Conservation (phyloP, 2,329 filamentous ascomycete species). For the Ophiostoma quercus region DNA sequence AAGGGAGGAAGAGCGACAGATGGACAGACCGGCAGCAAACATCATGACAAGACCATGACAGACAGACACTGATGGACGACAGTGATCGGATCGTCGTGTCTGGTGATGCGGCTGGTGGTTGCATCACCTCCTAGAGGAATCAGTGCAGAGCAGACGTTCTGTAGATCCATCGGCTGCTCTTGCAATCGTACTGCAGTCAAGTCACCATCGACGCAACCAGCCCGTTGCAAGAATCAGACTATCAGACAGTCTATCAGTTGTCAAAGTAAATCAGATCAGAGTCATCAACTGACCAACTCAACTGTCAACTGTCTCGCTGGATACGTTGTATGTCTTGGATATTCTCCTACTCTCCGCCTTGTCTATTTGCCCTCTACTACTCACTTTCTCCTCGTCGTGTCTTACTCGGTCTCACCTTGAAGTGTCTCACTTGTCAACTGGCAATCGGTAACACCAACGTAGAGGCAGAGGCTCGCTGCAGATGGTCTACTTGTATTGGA, state of each 20-base stretch:
- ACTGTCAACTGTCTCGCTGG: not conserved
- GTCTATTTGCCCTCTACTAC: not conserved
- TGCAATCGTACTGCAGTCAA: not conserved
- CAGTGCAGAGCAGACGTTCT: not conserved
- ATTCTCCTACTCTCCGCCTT: not conserved
- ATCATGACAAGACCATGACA: not conserved
- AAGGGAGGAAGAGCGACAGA: constrained; percentile 3
- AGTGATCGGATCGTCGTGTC: not conserved
- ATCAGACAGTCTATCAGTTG: not conserved
- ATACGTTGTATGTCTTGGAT: constrained; percentile 8
- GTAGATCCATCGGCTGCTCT: not conserved
- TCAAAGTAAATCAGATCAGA: too few relatives aligned
- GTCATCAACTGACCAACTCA: not conserved
- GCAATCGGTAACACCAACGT: constrained; percentile 5
- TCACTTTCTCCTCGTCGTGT: not conserved
- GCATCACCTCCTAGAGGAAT: not conserved
- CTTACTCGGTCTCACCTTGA: not conserved
- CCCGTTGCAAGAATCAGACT: not conserved
- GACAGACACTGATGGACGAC: too few relatives aligned
- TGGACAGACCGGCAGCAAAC: not conserved
- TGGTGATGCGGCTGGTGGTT: not conserved
- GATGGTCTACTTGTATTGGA: not conserved
- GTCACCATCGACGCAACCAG: not conserved
- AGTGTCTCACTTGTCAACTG: not conserved
- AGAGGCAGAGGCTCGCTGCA: constrained; percentile 9